phyloP scores from a whole-genome alignment of 257 asterid species.

The Leptodermis oblonga region DNA sequence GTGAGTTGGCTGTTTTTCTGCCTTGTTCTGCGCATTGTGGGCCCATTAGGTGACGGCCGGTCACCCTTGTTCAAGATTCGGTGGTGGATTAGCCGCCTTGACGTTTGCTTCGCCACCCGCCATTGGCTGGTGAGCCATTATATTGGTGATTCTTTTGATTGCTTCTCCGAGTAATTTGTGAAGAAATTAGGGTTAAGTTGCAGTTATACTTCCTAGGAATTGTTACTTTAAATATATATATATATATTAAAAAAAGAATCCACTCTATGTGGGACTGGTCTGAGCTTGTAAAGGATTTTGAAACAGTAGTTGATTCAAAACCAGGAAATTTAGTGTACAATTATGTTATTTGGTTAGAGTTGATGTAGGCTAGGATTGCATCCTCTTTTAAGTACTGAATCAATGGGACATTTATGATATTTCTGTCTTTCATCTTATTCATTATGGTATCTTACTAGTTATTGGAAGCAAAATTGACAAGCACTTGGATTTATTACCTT shows the following conservation, averaged over 20 bases:
- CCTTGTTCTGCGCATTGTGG: constrained; percentile 48
- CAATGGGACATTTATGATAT: not conserved
- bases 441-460: not conserved
- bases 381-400: not conserved
- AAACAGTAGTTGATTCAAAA: not conserved
- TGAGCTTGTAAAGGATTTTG: not conserved
- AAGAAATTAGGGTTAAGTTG: not conserved
- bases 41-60: constrained; percentile 61
- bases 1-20: constrained; percentile 72
- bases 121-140: constrained; percentile 63
- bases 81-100: constrained; percentile 95
- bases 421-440: not conserved
- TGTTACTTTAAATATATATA: no score
- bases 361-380: not conserved
- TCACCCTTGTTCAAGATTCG: constrained; percentile 74
- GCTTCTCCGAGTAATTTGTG: not conserved
- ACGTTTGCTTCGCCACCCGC: constrained; percentile 68
- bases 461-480: not conserved
- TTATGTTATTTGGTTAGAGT: not conserved
- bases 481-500: not conserved
- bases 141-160: not conserved
- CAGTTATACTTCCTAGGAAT: not conserved
- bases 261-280: not conserved
- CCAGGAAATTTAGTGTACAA: no score
- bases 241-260: no score